Evolutionary conservation across 179 eudicot genomes (phyloP).

Genomic region (Monotropa hypopitys): DNA sequence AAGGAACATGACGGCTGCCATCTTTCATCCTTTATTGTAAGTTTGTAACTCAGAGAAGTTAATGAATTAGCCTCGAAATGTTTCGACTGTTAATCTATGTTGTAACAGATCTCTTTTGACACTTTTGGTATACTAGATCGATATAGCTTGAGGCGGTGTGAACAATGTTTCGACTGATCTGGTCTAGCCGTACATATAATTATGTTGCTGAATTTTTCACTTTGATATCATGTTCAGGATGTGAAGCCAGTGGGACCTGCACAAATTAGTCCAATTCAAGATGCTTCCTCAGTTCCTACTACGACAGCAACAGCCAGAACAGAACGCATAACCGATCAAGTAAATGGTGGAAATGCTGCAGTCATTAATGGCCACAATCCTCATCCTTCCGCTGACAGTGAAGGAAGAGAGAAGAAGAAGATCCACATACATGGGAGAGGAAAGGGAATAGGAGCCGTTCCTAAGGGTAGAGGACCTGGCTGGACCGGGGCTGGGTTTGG

Average conservation of each 20-base stretch:
- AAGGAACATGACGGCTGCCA: neutral
- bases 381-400: conserved; percentile 31
- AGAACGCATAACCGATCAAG: conserved; percentile 18
- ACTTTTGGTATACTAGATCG: neutral
- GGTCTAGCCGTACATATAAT: neutral
- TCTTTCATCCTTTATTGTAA: neutral
- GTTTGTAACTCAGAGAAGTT: neutral
- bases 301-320: conserved; percentile 14
- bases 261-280: conserved; percentile 17
- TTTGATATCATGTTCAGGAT: conserved; percentile 16
- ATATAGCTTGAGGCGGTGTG: neutral
- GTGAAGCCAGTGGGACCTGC: conserved; percentile 17
- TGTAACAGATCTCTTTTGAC: neutral
- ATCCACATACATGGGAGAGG: conserved; percentile 47
- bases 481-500: conserved; percentile 96
- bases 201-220: neutral
- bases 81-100: neutral
- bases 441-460: conserved; percentile 62
- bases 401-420: conserved; percentile 79
- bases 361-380: conserved; percentile 26
- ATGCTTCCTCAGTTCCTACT: conserved; percentile 23
- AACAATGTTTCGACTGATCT: neutral
- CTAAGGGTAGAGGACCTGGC: conserved; percentile 78
- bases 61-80: neutral
- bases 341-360: conserved; percentile 20